These are phyloP conservation scores for Borealophlyctis nickersoniae DNA, from an alignment of 192 early-diverging fungal genomes.

Conservation along the genomic window DNA sequence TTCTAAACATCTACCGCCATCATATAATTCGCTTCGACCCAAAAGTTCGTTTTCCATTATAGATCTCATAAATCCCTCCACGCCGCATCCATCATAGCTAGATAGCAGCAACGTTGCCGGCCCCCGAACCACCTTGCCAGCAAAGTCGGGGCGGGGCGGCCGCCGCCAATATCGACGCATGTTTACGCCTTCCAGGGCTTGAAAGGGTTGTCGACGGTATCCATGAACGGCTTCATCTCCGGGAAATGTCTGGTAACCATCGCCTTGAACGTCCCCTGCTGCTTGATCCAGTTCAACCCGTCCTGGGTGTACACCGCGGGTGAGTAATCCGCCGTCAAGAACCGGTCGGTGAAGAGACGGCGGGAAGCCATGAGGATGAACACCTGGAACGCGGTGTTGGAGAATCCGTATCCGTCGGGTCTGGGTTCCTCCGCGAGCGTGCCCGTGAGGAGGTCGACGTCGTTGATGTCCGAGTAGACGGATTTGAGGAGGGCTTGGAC, in stretches of 20 bases:
- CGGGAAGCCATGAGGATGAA: slow-evolving; percentile 30
- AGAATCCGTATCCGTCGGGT: slow-evolving; percentile 31
- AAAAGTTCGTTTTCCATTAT: no score
- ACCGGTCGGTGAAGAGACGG: slow-evolving; percentile 27
- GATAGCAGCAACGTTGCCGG: no score
- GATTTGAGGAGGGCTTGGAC: slow-evolving; percentile 7
- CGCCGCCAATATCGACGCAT: no score
- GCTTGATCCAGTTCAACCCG: slow-evolving; percentile 29
- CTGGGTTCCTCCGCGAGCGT: slow-evolving; percentile 27
- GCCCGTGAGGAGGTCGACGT: slow-evolving; percentile 36
- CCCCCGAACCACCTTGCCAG: no score
- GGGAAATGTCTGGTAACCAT: slow-evolving; percentile 25
- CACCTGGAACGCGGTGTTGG: slow-evolving; percentile 8
- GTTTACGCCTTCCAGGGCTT: slow-evolving; percentile 34
- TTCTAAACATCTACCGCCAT: no score
- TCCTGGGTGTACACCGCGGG: slow-evolving; percentile 26
- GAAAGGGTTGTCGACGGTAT: slow-evolving; percentile 28
- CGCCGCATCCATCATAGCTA: no score
- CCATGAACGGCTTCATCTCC: slow-evolving; percentile 16
- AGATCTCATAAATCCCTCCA: no score
- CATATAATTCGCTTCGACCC: no score
- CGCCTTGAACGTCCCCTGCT: slow-evolving; percentile 17
- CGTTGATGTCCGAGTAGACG: slow-evolving; percentile 27
- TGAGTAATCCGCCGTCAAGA: slow-evolving; percentile 32
- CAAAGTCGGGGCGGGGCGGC: no score